Evolutionary conservation across 805 yeast species (phyloP), one percentile per base, ranked within the genome.

Genomic region (Saccharomyces eubayanus): DNA sequence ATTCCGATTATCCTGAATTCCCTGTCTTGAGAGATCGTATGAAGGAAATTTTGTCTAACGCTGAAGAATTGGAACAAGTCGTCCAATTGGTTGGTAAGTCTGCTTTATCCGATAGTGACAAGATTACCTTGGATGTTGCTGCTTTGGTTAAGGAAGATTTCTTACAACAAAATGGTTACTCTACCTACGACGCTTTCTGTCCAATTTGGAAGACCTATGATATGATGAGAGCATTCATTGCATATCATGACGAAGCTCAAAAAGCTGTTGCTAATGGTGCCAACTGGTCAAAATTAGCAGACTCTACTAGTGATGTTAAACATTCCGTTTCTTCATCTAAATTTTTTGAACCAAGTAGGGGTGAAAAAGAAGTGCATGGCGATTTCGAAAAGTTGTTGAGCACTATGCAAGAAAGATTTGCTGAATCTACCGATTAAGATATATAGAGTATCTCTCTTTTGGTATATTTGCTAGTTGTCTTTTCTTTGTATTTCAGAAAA

Each of bases 1-100:
- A 87, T 57, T 67, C 77, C 51, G 83, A 85, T 74, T 91, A 83
- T 72, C 95, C 97, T 54, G 97, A 89, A 65, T 94, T 90, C 79
- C 91, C 98, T 52, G 69, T 76, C 27, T 81, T 92, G 69, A 89
- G 99, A 79, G 87, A 87, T 73, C 87, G 85, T 74, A 89, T 94
- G 68, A 89, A 83, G 75, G 99, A 94, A 78, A 92, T 94, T 64
- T 78, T 94, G 65, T 85, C 98, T 41, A 89, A 87, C 72, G 99
- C 99, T 54, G 99, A 94, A 77, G 99, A 94, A 75, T 81, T 94
- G 68, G 99, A 94, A 76, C 98, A 94, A 77, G 99, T 94, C 64
- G 99, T 94, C 58, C 99, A 94, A 78, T 83, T 94, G 70, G 99
- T 94, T 58, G 99, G 99, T 79, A 94, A 94, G 76, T 87, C 96